A percentile compares a stretch with the other conserved stretches of the same genome.
Conservation (phyloP, 768 basidiomycete species). For the Floccularia luteovirens region DNA sequence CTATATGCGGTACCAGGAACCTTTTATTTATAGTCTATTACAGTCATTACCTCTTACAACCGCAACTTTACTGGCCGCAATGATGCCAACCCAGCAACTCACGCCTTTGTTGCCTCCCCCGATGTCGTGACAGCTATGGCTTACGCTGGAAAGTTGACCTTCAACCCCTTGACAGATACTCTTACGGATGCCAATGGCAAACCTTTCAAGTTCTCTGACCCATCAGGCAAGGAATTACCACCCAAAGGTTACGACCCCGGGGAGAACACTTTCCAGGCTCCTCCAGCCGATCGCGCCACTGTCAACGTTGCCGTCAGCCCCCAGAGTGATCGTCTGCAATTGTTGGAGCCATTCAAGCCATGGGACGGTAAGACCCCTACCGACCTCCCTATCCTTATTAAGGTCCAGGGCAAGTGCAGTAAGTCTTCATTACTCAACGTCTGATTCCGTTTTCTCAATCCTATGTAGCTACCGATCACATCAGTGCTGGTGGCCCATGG, state of each 20-base stretch:
- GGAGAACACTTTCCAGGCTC: constrained; percentile 94
- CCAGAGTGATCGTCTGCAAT: constrained; percentile 84
- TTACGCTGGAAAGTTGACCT: constrained; percentile 89
- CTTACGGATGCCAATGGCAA: constrained; percentile 90
- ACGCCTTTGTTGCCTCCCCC: constrained; percentile 91
- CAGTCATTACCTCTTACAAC: constrained; percentile 99
- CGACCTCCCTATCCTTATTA: constrained; percentile 92
- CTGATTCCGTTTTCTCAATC: constrained; percentile 1
- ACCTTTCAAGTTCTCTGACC: constrained; percentile 94
- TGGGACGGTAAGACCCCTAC: constrained; percentile 93
- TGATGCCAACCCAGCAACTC: constrained; percentile 98
- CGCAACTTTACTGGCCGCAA: constrained; percentile 99
- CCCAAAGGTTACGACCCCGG: constrained; percentile 95
- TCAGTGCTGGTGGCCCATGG: constrained; percentile 98
- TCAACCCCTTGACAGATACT: constrained; percentile 93
- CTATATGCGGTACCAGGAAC: background rate
- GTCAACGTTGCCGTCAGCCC: constrained; percentile 85
- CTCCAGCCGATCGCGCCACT: constrained; percentile 75
- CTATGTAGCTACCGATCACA: constrained; percentile 75
- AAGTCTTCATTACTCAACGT: constrained; percentile 22
- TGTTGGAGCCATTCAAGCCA: constrained; percentile 79
- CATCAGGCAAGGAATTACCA: constrained; percentile 87
- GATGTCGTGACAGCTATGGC: constrained; percentile 96
- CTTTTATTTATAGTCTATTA: constrained; percentile 1
- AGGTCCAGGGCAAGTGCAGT: constrained; percentile 99